These are phyloP conservation scores for Scytalidium lignicola DNA, from an alignment of 2,329 filamentous ascomycete genomes.

Conservation along the genomic window DNA sequence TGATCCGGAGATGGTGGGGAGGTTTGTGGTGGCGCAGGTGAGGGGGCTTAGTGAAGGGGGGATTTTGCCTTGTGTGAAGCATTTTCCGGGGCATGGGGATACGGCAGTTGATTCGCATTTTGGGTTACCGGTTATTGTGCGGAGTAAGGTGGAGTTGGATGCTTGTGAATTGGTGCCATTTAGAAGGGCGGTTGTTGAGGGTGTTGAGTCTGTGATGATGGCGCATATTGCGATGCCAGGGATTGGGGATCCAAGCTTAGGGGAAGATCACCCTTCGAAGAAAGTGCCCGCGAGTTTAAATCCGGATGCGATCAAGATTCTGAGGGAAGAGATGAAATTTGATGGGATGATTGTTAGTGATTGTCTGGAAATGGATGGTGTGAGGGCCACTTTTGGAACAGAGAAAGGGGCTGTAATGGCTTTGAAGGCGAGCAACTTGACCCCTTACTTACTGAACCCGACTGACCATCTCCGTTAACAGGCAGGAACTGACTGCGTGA, in stretches of 20 bases:
- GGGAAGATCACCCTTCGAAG: slow-evolving; percentile 5
- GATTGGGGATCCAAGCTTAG: slow-evolving; percentile 14
- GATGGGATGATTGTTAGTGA: slow-evolving; percentile 39
- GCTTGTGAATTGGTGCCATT: slow-evolving; percentile 38
- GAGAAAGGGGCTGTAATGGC: slow-evolving; percentile 35
- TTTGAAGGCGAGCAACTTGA: slow-evolving; percentile 23
- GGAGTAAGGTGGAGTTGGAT: slow-evolving; percentile 32
- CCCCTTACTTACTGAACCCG: neutral
- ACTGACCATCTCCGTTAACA: slow-evolving; percentile 1
- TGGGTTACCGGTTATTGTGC: slow-evolving; percentile 34
- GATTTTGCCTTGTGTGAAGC: slow-evolving; percentile 37
- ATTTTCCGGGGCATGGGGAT: slow-evolving; percentile 40
- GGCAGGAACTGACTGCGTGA: slow-evolving; percentile 38
- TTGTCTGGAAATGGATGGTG: slow-evolving; percentile 40
- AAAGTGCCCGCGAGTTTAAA: slow-evolving; percentile 36
- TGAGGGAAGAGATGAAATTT: slow-evolving; percentile 37
- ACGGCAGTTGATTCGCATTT: slow-evolving; percentile 39
- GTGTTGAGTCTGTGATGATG: slow-evolving; percentile 38
- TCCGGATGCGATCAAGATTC: slow-evolving; percentile 29
- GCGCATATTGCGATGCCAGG: slow-evolving; percentile 37
- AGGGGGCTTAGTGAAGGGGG: slow-evolving; percentile 33
- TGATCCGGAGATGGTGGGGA: slow-evolving; percentile 35
- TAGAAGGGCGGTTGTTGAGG: slow-evolving; percentile 34
- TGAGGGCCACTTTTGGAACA: slow-evolving; percentile 34
- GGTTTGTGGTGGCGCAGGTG: slow-evolving; percentile 33